Percentiles rank a stretch among this genome's conserved stretches.
These are phyloP conservation scores for Spizellomyces punctatus DNA, from an alignment of 192 early-diverging fungal species.

Conservation along the genomic window DNA sequence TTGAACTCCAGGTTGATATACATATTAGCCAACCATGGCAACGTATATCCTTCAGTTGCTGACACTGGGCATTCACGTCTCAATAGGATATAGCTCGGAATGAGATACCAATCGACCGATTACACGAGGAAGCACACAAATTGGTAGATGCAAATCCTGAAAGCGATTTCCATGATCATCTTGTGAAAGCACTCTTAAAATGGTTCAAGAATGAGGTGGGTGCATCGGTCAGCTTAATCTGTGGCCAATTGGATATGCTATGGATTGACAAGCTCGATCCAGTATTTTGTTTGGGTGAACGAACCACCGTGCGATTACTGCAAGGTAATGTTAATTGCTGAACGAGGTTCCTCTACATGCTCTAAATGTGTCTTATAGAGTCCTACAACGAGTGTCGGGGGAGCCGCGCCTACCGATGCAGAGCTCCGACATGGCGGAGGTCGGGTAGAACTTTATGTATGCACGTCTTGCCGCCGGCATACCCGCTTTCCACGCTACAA, in stretches of 20 bases:
- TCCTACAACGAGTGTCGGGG: slow-evolving; percentile 14
- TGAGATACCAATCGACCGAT: slow-evolving; percentile 37
- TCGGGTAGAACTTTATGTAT: slow-evolving; percentile 39
- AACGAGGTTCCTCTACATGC: not conserved
- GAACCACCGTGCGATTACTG: slow-evolving; percentile 34
- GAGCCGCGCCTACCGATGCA: slow-evolving; percentile 23
- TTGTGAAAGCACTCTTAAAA: slow-evolving; percentile 35
- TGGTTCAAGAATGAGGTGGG: slow-evolving; percentile 44
- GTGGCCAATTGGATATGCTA: not conserved
- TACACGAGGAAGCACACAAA: slow-evolving; percentile 36
- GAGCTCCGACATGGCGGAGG: slow-evolving; percentile 23
- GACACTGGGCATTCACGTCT: not conserved
- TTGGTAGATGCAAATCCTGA: not conserved
- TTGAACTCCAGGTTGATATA: too few relatives aligned
- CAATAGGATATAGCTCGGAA: slow-evolving; percentile 30
- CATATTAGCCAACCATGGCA: too few relatives aligned
- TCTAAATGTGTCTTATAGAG: too few relatives aligned
- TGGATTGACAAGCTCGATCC: not conserved
- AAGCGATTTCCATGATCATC: slow-evolving; percentile 26
- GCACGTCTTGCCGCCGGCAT: slow-evolving; percentile 17
- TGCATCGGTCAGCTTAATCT: not conserved
- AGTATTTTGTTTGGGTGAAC: slow-evolving; percentile 52
- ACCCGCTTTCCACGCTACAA: slow-evolving; percentile 51
- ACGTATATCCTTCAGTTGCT: not conserved
- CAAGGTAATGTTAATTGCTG: not conserved